phyloP scores from a whole-genome alignment of 331 rosid species.

The Spiraea crenata region DNA sequence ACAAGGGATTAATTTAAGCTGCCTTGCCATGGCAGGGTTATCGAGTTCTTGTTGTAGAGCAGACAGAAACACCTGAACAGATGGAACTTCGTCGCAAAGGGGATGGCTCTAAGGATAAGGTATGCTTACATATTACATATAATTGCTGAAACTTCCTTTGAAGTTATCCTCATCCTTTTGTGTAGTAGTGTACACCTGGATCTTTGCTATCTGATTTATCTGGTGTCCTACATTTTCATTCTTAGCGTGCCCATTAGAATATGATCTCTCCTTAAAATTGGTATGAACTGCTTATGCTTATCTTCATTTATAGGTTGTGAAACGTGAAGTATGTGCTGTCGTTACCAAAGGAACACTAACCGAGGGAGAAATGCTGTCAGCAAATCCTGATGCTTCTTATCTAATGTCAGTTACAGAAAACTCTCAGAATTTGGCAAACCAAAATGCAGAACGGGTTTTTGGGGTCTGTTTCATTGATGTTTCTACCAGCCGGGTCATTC shows the following conservation, averaged over 20 bases:
- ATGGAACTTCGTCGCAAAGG: slow-evolving; percentile 81
- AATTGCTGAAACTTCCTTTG: neutral
- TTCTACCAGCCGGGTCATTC: slow-evolving; percentile 74
- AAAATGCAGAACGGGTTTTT: slow-evolving; percentile 46
- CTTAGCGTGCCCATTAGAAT: neutral
- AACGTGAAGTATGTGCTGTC: slow-evolving; percentile 94
- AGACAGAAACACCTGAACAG: slow-evolving; percentile 98
- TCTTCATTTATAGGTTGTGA: slow-evolving; percentile 66
- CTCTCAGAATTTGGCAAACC: slow-evolving; percentile 37
- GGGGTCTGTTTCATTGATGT: slow-evolving; percentile 87
- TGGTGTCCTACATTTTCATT: neutral
- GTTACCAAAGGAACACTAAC: slow-evolving; percentile 89
- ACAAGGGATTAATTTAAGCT: slow-evolving; percentile 30
- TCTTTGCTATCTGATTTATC: slow-evolving; percentile 1
- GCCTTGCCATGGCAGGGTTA: slow-evolving; percentile 61
- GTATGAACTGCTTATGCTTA: neutral
- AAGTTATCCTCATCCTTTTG: neutral
- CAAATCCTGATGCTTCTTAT: slow-evolving; percentile 86
- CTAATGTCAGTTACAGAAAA: slow-evolving; percentile 82
- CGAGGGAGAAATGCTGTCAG: slow-evolving; percentile 79
- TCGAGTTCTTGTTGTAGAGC: slow-evolving; percentile 92
- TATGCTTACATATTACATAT: slow-evolving; percentile 17
- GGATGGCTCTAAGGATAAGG: slow-evolving; percentile 92
- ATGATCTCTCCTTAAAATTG: neutral
- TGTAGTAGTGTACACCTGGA: neutral